Conservation (phyloP, 495 filamentous ascomycete species). For the Aspergillus coremiiformis region DNA sequence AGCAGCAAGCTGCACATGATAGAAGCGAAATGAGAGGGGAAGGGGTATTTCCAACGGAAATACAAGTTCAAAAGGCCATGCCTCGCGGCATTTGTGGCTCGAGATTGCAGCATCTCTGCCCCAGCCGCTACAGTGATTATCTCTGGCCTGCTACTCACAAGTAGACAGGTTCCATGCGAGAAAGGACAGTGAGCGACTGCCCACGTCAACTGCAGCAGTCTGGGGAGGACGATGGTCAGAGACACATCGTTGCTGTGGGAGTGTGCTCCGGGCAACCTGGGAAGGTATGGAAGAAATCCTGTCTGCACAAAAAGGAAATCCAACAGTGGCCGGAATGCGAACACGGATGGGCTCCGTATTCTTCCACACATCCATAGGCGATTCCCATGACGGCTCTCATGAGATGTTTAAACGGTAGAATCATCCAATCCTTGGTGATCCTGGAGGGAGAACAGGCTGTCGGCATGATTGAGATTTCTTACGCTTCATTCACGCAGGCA, state of each 20-base stretch:
- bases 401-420: slow-evolving; percentile 3
- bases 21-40: background rate
- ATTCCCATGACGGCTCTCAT: background rate
- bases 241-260: background rate
- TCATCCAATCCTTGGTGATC: background rate
- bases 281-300: background rate
- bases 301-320: background rate
- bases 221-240: background rate
- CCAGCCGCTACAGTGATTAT: background rate
- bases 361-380: background rate
- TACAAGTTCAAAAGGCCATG: background rate
- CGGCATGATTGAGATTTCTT: background rate
- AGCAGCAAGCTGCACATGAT: background rate
- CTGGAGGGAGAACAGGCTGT: background rate
- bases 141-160: background rate
- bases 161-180: background rate
- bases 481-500: slow-evolving; percentile 27
- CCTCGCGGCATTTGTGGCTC: background rate
- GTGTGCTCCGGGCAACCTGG: background rate
- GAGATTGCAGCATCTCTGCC: background rate
- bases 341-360: background rate
- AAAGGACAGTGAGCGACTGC: background rate
- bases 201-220: background rate
- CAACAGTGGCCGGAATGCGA: background rate
- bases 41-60: background rate